Evolutionary conservation across 306 rosid genomes (phyloP), one percentile per base, ranked within the genome.

Genomic region (Malus orientalis): DNA sequence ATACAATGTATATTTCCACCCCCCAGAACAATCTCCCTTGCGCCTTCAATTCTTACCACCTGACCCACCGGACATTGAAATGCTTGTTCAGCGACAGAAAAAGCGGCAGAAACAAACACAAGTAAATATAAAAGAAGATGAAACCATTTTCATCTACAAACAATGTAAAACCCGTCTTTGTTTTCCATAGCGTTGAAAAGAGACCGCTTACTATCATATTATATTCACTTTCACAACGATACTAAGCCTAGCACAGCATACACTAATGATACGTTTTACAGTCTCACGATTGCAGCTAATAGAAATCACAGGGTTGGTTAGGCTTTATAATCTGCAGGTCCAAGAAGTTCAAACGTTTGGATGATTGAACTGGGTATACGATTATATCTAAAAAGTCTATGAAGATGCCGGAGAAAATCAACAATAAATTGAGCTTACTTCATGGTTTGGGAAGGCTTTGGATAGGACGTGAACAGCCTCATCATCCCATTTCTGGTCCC

Each of bases 1-100:
- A 95, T 95, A 85, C 99, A 92, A 53, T 95, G 99, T 70, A 95
- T 90, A 73, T 95, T 92, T 78, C 99, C 99, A 71, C 99, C 97
- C 0, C 76, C 97, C 75, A 92, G 78, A 72, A 87, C 97, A 83
- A 92, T 90, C 92, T 92, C 97, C 83, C 99, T 90, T 13, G 92
- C 89, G 63, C 92, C 97, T 89, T 95, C 92, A 74, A 92, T 84
- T 79, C 85, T 79, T 67, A 95, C 97, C 66, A 95, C 90, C 99
- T 95, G 77, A 62, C 14, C 33, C 44, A 58, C 9, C 59, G 69
- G 51, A 81, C 81, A 74, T 77, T 79, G 23, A 73, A 30, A 69
- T 30, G 82, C 60, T 55, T 58, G 44, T 22, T 27, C 38, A 22
- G 15, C 4, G 22, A 55, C 8, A 40, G 11, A 73, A 16, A 58